These are phyloP conservation scores for Venturiaceae sp. DNA, from an alignment of 2,329 filamentous ascomycete genomes.

Conservation along the genomic window DNA sequence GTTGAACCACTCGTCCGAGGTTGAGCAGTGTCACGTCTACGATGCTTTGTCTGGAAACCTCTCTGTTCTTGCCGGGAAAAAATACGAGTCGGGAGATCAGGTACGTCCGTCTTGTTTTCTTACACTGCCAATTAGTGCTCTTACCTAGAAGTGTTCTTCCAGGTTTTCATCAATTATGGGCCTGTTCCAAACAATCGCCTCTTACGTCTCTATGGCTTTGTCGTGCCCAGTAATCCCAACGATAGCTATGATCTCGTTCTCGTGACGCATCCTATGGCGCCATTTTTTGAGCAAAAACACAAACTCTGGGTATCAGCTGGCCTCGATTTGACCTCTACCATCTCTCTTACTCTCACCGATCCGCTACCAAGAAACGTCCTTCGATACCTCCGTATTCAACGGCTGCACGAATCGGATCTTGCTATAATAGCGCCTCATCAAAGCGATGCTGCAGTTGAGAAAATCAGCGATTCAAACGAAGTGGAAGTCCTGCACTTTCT, in stretches of 20 bases:
- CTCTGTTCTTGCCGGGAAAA: not conserved
- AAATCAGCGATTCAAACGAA: not conserved
- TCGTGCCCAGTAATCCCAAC: not conserved
- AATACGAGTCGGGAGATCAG: not conserved
- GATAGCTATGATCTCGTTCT: not conserved
- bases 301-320: not conserved
- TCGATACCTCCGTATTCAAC: conserved; percentile 1
- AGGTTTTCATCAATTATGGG: not conserved
- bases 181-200: not conserved
- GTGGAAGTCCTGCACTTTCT: not conserved
- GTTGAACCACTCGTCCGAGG: not conserved
- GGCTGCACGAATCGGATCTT: not conserved
- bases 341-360: conserved; percentile 1
- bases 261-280: not conserved
- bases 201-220: not conserved
- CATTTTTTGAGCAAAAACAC: not conserved
- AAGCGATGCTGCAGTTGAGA: not conserved
- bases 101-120: not conserved
- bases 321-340: not conserved
- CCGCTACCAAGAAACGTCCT: not conserved
- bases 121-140: not conserved
- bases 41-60: not conserved
- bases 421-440: not conserved
- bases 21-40: not conserved
- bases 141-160: not conserved